Percentiles rank a stretch among this genome's conserved stretches.
Evolutionary conservation across 208 protist species (phyloP).

Genomic region (Leishmania martiniquensis): DNA sequence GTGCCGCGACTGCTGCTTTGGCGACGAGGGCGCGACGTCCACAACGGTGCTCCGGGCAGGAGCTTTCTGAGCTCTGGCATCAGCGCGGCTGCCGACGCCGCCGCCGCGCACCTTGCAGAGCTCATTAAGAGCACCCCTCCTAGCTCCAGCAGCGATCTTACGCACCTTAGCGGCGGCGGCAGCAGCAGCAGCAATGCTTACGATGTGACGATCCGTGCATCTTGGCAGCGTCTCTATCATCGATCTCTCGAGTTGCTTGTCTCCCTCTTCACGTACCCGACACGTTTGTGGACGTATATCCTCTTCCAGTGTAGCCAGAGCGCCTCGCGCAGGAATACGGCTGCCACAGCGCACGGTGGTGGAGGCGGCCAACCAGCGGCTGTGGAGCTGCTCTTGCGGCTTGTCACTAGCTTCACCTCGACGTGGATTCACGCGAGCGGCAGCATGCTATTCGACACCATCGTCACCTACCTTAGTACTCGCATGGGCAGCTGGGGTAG

Average conservation of each 20-base stretch:
- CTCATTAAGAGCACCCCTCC: constrained; percentile 19
- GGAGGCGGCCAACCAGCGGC: background rate
- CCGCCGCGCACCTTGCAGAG: constrained; percentile 14
- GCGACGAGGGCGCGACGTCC: constrained; percentile 8
- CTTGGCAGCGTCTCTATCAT: constrained; percentile 3
- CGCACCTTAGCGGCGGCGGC: background rate
- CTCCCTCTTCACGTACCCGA: constrained; percentile 18
- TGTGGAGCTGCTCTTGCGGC: constrained; percentile 19
- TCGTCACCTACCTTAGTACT: constrained; percentile 33
- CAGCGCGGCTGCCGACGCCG: constrained; percentile 21
- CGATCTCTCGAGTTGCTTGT: constrained; percentile 14
- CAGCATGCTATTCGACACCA: constrained; percentile 33
- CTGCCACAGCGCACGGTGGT: background rate
- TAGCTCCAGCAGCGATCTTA: constrained; percentile 9
- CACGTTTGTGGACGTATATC: constrained; percentile 21
- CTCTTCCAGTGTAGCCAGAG: constrained; percentile 23
- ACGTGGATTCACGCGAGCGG: constrained; percentile 34
- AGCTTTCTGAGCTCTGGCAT: background rate
- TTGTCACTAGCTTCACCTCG: constrained; percentile 32
- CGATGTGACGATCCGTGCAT: constrained; percentile 5
- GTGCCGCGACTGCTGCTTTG: constrained; percentile 31
- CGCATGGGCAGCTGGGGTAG: constrained; percentile 18
- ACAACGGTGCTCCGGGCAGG: background rate
- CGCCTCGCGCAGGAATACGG: constrained; percentile 3
- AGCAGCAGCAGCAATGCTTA: background rate